A percentile compares a stretch with the other conserved stretches of the same genome.
Evolutionary conservation across 345 rosid genomes (phyloP).

Genomic region (Ceriops zippeliana): DNA sequence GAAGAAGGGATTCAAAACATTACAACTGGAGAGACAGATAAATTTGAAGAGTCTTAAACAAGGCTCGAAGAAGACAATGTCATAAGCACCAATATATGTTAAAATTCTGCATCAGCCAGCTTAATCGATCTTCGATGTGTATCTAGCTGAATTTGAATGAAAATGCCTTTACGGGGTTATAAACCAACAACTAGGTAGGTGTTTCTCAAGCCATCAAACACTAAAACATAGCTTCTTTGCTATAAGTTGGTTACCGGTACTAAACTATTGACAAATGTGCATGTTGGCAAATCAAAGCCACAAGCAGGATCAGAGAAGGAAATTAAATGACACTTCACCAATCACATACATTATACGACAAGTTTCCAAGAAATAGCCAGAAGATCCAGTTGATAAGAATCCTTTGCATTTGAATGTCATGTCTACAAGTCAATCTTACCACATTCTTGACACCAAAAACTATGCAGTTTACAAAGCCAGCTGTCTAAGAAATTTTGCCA

Average conservation of each 20-base stretch:
- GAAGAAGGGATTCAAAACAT: no score
- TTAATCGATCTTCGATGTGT: not conserved
- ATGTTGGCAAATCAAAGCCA: not conserved
- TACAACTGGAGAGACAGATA: no score
- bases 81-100: not conserved
- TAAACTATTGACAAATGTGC: not conserved
- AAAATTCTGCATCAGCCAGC: not conserved
- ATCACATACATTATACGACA: not conserved
- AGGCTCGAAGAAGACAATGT: not conserved
- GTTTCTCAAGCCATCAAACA: not conserved
- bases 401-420: not conserved
- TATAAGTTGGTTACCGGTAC: not conserved
- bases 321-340: not conserved
- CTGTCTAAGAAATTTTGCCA: not conserved
- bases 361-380: not conserved
- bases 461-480: not conserved
- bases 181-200: no score
- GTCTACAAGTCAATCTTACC: not conserved
- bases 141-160: not conserved
- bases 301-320: not conserved
- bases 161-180: not conserved
- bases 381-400: not conserved
- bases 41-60: no score
- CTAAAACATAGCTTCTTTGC: not conserved
- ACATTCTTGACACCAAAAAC: not conserved